These are phyloP conservation scores for Pichia exigua DNA, from an alignment of 805 yeast species.

Conservation along the genomic window DNA sequence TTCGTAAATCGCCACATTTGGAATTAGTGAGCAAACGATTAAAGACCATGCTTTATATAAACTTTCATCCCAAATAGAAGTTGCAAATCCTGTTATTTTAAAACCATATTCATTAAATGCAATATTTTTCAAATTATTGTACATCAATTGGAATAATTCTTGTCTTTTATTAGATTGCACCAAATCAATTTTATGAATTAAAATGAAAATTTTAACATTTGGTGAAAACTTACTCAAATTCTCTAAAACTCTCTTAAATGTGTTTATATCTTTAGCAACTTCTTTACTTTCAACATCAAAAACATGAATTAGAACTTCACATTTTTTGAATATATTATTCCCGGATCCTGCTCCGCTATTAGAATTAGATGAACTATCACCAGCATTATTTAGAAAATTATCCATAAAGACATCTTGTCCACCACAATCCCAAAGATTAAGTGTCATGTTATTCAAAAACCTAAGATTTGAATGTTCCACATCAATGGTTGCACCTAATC, in stretches of 20 bases:
- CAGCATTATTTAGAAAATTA: constrained; percentile 46
- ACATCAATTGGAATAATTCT: constrained; percentile 76
- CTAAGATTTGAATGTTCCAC: constrained; percentile 96
- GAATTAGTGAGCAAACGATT: constrained; percentile 89
- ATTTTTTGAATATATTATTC: constrained; percentile 85
- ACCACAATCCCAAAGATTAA: constrained; percentile 97
- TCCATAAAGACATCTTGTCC: constrained; percentile 97
- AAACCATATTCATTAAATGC: constrained; percentile 55
- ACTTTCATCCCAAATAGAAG: constrained; percentile 96
- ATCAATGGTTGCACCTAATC: constrained; percentile 95
- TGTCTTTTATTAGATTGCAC: constrained; percentile 81
- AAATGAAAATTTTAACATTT: constrained; percentile 81
- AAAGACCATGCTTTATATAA: constrained; percentile 95
- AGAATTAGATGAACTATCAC: constrained; percentile 10
- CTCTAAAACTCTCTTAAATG: constrained; percentile 74
- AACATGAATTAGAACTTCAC: constrained; percentile 90
- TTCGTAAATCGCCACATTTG: constrained; percentile 79
- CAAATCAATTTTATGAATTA: constrained; percentile 93
- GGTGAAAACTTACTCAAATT: constrained; percentile 82
- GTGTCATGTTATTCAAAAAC: constrained; percentile 89
- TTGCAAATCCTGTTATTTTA: constrained; percentile 77
- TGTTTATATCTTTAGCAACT: constrained; percentile 87
- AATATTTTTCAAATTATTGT: constrained; percentile 69
- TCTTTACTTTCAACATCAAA: constrained; percentile 93
- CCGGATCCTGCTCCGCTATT: constrained; percentile 34